A percentile compares a stretch with the other conserved stretches of the same genome.
Conservation (phyloP, 1,284 basidiomycete genomes). For the Erythrobasidium hasegawianum region DNA sequence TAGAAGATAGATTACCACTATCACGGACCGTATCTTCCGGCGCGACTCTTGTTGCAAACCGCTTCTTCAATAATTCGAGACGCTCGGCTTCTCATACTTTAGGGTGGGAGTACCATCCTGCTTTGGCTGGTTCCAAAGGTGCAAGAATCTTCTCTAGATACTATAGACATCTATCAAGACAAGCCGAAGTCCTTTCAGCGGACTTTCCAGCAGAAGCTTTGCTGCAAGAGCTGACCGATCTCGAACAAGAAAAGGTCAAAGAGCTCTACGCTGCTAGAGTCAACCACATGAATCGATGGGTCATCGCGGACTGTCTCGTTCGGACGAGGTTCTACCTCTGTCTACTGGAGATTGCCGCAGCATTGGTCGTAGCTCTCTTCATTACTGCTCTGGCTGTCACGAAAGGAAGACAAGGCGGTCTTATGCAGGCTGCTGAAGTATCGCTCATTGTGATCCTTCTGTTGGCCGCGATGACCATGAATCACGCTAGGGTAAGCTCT, state of each 20-base stretch:
- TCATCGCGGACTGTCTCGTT: conserved; percentile 13
- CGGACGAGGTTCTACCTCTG: conserved; percentile 17
- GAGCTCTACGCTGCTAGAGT: conserved; percentile 28
- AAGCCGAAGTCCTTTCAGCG: conserved; percentile 6
- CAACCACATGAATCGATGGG: conserved; percentile 26
- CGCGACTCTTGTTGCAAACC: not conserved
- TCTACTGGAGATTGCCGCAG: conserved; percentile 19
- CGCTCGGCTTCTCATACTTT: not conserved
- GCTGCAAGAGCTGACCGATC: not conserved
- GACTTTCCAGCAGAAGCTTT: conserved; percentile 25
- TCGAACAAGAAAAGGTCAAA: conserved; percentile 15
- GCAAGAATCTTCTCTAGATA: conserved; percentile 6
- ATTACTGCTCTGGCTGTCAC: conserved; percentile 18
- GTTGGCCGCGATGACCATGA: conserved; percentile 10
- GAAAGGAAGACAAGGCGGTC: conserved; percentile 8
- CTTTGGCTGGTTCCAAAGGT: not conserved
- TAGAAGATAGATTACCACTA: not conserved
- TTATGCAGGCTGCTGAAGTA: conserved; percentile 27
- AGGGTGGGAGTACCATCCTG: conserved; percentile 32
- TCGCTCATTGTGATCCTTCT: conserved; percentile 21
- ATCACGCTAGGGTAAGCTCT: conserved; percentile 25
- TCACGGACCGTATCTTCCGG: conserved; percentile 2
- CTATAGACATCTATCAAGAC: conserved; percentile 10
- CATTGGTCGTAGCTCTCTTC: conserved; percentile 5
- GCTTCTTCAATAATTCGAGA: not conserved